Conservation (phyloP, 1,139 yeast genomes). For the Geotrichum candidum region DNA sequence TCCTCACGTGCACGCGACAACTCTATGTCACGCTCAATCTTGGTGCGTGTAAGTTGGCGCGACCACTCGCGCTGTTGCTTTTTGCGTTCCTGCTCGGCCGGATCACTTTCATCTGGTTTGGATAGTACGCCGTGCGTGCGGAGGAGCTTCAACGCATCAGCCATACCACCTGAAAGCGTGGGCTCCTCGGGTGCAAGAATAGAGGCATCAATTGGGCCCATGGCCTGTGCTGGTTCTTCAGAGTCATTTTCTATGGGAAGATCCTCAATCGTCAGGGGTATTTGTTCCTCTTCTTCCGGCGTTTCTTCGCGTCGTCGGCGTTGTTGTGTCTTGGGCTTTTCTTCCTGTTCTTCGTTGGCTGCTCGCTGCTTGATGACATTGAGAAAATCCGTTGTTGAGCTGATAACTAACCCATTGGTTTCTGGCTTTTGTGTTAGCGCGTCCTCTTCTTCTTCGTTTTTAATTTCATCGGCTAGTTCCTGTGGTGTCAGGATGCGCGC, state of each 20-base stretch:
- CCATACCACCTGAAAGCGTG: conserved; percentile 48
- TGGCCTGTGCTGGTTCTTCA: conserved; percentile 13
- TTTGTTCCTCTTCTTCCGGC: conserved; percentile 16
- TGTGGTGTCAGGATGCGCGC: conserved; percentile 32
- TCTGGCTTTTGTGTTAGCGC: not conserved
- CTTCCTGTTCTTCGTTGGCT: conserved; percentile 20
- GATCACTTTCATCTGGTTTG: conserved; percentile 15
- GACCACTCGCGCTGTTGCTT: conserved; percentile 31
- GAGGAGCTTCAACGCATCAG: conserved; percentile 52
- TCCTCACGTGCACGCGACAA: conserved; percentile 35
- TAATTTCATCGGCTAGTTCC: conserved; percentile 44
- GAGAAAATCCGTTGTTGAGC: conserved; percentile 58
- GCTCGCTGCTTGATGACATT: conserved; percentile 34
- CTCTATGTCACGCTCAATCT: conserved; percentile 30
- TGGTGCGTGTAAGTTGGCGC: conserved; percentile 22
- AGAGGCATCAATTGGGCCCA: conserved; percentile 14
- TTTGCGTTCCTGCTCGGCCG: conserved; percentile 5
- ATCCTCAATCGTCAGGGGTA: conserved; percentile 9
- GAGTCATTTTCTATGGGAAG: conserved; percentile 17
- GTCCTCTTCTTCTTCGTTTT: conserved; percentile 36
- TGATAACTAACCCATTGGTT: conserved; percentile 41
- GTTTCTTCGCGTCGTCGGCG: conserved; percentile 5
- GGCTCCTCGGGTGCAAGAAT: conserved; percentile 28
- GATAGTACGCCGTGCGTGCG: conserved; percentile 42
- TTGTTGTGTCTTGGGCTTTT: conserved; percentile 14